Conservation (phyloP, 495 filamentous ascomycete genomes). For the Halenospora varia region DNA sequence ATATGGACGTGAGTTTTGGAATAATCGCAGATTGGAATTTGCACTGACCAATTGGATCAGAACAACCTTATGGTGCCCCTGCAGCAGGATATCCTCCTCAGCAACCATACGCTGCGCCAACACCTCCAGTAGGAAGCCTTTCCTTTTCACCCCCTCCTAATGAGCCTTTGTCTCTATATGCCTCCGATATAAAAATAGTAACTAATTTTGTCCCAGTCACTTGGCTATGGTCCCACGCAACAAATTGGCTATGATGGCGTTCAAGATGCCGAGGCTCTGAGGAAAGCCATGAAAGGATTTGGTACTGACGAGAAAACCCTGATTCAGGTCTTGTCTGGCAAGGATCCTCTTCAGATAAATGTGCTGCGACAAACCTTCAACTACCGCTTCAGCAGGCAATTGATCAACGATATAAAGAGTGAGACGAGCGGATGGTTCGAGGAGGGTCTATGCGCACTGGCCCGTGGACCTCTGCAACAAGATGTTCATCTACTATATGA, state of each 20-base stretch:
- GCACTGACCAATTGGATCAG: not conserved
- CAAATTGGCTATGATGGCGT: slow-evolving; percentile 60
- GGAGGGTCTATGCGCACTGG: slow-evolving; percentile 62
- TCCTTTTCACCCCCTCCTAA: too few species aligned
- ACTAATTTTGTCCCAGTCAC: too few species aligned
- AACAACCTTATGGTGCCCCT: slow-evolving; percentile 24
- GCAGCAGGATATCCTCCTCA: slow-evolving; percentile 40
- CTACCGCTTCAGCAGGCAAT: slow-evolving; percentile 54
- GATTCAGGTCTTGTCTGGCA: slow-evolving; percentile 57
- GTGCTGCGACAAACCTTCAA: slow-evolving; percentile 64
- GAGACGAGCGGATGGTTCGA: slow-evolving; percentile 75
- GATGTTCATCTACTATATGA: slow-evolving; percentile 63
- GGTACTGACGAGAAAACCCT: slow-evolving; percentile 80
- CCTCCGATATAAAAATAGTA: too few species aligned
- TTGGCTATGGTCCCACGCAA: slow-evolving; percentile 59
- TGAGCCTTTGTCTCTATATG: too few species aligned
- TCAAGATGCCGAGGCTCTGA: slow-evolving; percentile 61
- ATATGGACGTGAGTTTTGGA: too few species aligned
- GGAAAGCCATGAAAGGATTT: slow-evolving; percentile 86
- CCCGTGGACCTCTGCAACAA: slow-evolving; percentile 69
- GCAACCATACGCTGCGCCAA: slow-evolving; percentile 44
- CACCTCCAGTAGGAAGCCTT: too few species aligned
- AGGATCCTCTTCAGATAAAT: slow-evolving; percentile 70
- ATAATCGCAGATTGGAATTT: too few species aligned
- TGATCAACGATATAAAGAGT: slow-evolving; percentile 68